These are phyloP conservation scores for Boletales sp. DNA, from an alignment of 768 basidiomycete genomes.

Conservation along the genomic window DNA sequence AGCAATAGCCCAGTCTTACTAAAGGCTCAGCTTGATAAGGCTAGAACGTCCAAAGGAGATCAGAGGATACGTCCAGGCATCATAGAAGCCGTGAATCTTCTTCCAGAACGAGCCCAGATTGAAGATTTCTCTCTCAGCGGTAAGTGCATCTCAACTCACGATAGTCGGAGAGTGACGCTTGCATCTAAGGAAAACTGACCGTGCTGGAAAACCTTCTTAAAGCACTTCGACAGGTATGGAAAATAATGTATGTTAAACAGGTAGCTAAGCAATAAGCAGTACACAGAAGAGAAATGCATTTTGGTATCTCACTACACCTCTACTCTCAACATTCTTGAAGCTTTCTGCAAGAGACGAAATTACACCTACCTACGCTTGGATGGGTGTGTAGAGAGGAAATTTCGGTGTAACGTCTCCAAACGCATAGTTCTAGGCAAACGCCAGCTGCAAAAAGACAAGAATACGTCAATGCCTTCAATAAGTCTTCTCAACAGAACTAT, in stretches of 20 bases:
- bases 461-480: conserved; percentile 87
- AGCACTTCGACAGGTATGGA: conserved; percentile 51
- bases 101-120: conserved; percentile 57
- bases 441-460: conserved; percentile 76
- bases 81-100: conserved; percentile 54
- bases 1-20: conserved; percentile 90
- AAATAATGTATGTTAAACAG: background rate
- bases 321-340: conserved; percentile 89
- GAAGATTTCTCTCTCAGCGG: conserved; percentile 82
- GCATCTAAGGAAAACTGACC: conserved; percentile 63
- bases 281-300: conserved; percentile 91
- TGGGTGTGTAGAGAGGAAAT: conserved; percentile 46
- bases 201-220: conserved; percentile 64
- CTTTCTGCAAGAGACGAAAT: conserved; percentile 68
- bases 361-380: conserved; percentile 87
- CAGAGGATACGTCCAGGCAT: conserved; percentile 47
- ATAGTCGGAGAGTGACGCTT: conserved; percentile 1
- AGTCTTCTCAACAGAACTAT: conserved; percentile 60
- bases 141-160: conserved; percentile 30
- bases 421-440: conserved; percentile 53
- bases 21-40: conserved; percentile 71
- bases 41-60: conserved; percentile 40
- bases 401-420: background rate
- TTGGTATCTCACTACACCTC: conserved; percentile 96
- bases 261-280: conserved; percentile 33